Percentiles rank a stretch among this genome's conserved stretches.
Evolutionary conservation across 2,329 filamentous ascomycete species (phyloP).

Genomic region (Raffaelea albimanens): DNA sequence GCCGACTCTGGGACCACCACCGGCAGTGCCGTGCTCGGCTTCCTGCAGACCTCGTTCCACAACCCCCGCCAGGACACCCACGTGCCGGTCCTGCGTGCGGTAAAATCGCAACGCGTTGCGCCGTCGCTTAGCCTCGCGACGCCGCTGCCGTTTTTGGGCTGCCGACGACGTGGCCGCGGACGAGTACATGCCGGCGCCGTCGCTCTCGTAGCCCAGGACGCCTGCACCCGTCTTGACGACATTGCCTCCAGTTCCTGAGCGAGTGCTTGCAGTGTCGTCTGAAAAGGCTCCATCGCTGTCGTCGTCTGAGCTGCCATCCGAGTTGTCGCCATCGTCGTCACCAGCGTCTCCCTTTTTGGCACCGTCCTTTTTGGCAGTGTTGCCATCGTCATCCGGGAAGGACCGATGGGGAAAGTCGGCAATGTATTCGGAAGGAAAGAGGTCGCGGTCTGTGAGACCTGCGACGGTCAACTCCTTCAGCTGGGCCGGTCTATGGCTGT

Average conservation of each 20-base stretch:
- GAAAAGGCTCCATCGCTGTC: neutral
- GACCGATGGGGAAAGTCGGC: constrained; percentile 43
- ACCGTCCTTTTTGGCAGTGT: constrained; percentile 7
- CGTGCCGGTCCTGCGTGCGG: constrained; percentile 34
- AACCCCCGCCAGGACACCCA: constrained; percentile 58
- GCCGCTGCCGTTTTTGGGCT: neutral
- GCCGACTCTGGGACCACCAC: constrained; percentile 20
- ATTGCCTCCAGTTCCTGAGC: neutral
- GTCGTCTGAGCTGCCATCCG: too few relatives aligned
- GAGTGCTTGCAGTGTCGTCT: constrained; percentile 1
- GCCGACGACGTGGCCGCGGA: neutral
- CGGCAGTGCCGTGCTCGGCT: constrained; percentile 9
- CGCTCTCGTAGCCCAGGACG: neutral
- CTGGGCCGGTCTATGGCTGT: constrained; percentile 42
- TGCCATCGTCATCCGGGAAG: constrained; percentile 16
- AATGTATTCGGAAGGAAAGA: constrained; percentile 25
- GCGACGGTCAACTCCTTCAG: constrained; percentile 45
- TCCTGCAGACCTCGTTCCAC: constrained; percentile 61
- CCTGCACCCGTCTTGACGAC: neutral
- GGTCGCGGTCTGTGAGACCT: constrained; percentile 39
- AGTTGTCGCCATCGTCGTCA: neutral
- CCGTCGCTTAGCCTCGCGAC: constrained; percentile 11
- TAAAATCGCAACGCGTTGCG: constrained; percentile 23
- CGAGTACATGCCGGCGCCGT: neutral
- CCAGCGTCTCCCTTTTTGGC: constrained; percentile 12